Evolutionary conservation across 2,329 filamentous ascomycete genomes (phyloP).

Genomic region (Trichoderma sp.): DNA sequence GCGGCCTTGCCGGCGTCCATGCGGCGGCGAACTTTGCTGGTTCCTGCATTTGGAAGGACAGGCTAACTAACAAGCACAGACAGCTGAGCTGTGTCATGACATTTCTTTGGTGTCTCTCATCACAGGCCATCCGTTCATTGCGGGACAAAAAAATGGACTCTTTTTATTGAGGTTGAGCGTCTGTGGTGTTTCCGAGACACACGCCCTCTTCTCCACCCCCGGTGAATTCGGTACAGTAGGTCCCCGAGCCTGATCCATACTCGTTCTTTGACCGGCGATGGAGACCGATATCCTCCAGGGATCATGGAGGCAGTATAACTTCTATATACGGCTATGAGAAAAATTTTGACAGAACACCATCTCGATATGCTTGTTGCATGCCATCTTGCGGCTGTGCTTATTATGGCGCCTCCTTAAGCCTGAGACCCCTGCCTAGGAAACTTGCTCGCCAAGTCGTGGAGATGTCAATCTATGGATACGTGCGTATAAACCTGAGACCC

Average conservation of each 20-base stretch:
- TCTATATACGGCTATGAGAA: neutral
- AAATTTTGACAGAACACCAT: neutral
- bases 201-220: slow-evolving; percentile 7
- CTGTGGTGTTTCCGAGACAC: slow-evolving; percentile 6
- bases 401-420: neutral
- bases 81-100: slow-evolving; percentile 20
- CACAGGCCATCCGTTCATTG: neutral
- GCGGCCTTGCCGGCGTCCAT: slow-evolving; percentile 32
- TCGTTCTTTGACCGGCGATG: neutral
- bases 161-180: neutral
- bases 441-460: neutral
- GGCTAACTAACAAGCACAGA: slow-evolving; percentile 21
- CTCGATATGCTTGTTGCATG: neutral
- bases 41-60: slow-evolving; percentile 42
- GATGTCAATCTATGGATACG: neutral
- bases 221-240: neutral
- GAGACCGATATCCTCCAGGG: neutral
- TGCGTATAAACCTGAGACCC: neutral
- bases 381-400: neutral
- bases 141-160: neutral
- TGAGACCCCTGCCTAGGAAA: neutral
- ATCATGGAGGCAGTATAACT: neutral
- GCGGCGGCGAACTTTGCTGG: slow-evolving; percentile 38
- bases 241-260: neutral
- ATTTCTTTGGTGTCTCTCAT: neutral